Evolutionary conservation across 2,329 filamentous ascomycete genomes (phyloP).

Genomic region (Penicillium concentricum): DNA sequence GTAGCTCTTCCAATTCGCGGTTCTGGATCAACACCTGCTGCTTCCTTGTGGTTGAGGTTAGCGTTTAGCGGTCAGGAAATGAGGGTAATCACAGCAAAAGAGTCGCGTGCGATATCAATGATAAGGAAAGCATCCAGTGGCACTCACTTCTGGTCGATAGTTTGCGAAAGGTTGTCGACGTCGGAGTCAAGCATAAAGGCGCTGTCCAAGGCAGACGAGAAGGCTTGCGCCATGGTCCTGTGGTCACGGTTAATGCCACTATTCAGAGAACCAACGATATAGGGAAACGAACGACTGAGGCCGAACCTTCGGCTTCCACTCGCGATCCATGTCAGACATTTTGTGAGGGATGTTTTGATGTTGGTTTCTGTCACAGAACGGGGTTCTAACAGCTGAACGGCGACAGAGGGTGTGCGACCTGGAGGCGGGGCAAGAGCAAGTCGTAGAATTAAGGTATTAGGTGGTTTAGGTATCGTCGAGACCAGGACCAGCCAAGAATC

Average conservation of each 20-base stretch:
- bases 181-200: constrained; percentile 85
- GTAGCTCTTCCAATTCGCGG: constrained; percentile 80
- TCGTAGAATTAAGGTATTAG: constrained; percentile 12
- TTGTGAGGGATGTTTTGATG: not conserved
- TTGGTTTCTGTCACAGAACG: not conserved
- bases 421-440: constrained; percentile 7
- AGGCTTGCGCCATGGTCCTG: constrained; percentile 84
- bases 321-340: constrained; percentile 65
- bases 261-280: constrained; percentile 4
- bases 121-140: constrained; percentile 12
- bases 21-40: constrained; percentile 71
- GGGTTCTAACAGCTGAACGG: not conserved
- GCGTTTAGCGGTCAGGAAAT: not conserved
- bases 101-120: not conserved
- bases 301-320: constrained; percentile 78
- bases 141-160: constrained; percentile 77
- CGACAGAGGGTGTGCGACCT: constrained; percentile 11
- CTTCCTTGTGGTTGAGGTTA: constrained; percentile 62
- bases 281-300: constrained; percentile 73
- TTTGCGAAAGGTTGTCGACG: constrained; percentile 69
- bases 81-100: not conserved
- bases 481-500: constrained; percentile 34
- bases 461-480: constrained; percentile 8
- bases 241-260: constrained; percentile 24
- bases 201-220: constrained; percentile 81